Evolutionary conservation across 371 early-diverging fungal genomes (phyloP).

Genomic region (Mortierella sp.): DNA sequence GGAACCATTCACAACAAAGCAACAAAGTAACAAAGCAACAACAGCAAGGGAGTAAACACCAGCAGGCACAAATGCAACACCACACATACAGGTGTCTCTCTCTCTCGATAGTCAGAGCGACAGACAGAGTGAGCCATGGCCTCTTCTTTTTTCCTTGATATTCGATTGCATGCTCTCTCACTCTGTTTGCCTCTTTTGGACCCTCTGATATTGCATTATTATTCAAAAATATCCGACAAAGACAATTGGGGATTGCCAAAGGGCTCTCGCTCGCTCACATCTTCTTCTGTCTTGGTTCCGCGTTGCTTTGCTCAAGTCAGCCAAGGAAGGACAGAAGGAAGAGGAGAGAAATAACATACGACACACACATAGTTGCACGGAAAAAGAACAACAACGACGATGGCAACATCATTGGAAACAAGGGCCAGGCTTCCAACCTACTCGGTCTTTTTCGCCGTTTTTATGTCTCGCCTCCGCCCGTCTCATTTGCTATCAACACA

Average conservation of each 20-base stretch:
- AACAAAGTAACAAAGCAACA: background rate
- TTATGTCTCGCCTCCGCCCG: background rate
- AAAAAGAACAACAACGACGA: background rate
- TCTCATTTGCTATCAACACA: background rate
- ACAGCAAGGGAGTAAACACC: background rate
- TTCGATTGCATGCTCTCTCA: constrained; percentile 6
- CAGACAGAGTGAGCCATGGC: constrained; percentile 1
- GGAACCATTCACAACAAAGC: background rate
- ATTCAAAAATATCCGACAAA: constrained; percentile 10
- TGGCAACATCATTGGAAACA: background rate
- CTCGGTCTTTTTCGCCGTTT: background rate
- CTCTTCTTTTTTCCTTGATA: background rate
- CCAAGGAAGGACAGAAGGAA: background rate
- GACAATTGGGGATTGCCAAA: background rate
- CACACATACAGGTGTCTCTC: background rate
- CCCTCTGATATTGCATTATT: constrained; percentile 2
- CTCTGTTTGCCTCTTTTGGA: background rate
- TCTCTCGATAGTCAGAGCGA: background rate
- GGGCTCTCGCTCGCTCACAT: background rate
- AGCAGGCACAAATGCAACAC: background rate
- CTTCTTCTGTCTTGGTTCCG: constrained; percentile 13
- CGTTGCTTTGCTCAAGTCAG: constrained; percentile 4
- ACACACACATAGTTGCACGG: background rate
- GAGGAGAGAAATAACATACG: background rate
- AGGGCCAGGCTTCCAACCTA: background rate